Conservation (phyloP, 768 basidiomycete species). For the Gyrodon lividus region DNA sequence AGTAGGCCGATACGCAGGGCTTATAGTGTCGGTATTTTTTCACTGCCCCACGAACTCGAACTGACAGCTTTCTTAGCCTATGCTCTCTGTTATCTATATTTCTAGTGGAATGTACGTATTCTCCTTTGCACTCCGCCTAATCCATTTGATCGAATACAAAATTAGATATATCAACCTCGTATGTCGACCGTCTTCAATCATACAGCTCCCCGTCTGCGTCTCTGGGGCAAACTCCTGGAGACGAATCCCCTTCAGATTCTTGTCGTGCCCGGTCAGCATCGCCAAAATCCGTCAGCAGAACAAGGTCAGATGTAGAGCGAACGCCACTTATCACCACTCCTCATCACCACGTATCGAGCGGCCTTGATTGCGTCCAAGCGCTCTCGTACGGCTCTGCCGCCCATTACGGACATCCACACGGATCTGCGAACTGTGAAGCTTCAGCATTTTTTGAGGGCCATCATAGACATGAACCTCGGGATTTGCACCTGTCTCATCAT, state of each 20-base stretch:
- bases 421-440: background rate
- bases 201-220: slow-evolving; percentile 53
- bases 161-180: slow-evolving; percentile 73
- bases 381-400: slow-evolving; percentile 22
- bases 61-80: slow-evolving; percentile 41
- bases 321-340: slow-evolving; percentile 16
- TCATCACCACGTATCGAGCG: background rate
- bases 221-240: slow-evolving; percentile 28
- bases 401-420: slow-evolving; percentile 1
- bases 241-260: slow-evolving; percentile 16
- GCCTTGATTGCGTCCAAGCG: background rate
- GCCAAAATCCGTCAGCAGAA: slow-evolving; percentile 1
- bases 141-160: background rate
- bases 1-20: slow-evolving; percentile 60
- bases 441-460: slow-evolving; percentile 34
- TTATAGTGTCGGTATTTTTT: slow-evolving; percentile 65
- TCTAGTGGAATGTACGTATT: slow-evolving; percentile 69
- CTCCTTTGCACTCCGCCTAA: background rate
- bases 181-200: slow-evolving; percentile 68
- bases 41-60: background rate
- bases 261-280: slow-evolving; percentile 2
- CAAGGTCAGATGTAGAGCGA: slow-evolving; percentile 15
- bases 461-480: slow-evolving; percentile 33
- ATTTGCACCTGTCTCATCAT: slow-evolving; percentile 29
- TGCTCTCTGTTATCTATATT: slow-evolving; percentile 70